Percentiles rank a stretch among this genome's conserved stretches.
Evolutionary conservation across 805 yeast genomes (phyloP).

Genomic region (Candida takata): DNA sequence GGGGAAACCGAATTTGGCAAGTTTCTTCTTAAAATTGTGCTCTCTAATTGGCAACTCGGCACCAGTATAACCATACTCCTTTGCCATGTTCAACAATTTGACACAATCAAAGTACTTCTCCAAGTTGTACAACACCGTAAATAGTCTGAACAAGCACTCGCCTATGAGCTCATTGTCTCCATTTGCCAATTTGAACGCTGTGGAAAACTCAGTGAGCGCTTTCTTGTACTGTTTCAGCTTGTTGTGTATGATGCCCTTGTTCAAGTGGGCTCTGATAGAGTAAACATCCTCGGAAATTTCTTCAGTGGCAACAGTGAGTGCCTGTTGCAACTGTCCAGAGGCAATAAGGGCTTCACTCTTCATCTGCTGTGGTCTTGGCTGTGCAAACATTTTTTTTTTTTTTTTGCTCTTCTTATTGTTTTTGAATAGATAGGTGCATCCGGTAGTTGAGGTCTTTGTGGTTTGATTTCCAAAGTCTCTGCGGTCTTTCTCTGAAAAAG

Average conservation of each 20-base stretch:
- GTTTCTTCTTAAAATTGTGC: conserved; percentile 16
- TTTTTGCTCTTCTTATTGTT: too few relatives aligned
- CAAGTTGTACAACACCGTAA: conserved; percentile 32
- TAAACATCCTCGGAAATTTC: conserved; percentile 36
- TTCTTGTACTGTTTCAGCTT: conserved; percentile 34
- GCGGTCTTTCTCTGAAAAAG: too few relatives aligned
- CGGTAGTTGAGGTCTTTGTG: too few relatives aligned
- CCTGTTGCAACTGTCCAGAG: conserved; percentile 34
- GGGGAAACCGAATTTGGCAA: conserved; percentile 7
- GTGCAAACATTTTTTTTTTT: too few relatives aligned
- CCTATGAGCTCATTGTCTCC: conserved; percentile 32
- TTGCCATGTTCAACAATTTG: conserved; percentile 34
- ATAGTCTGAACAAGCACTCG: conserved; percentile 38
- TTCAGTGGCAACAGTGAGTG: conserved; percentile 29
- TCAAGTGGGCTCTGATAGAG: conserved; percentile 38
- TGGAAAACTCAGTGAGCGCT: conserved; percentile 36
- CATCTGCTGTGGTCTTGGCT: not conserved
- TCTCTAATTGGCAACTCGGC: conserved; percentile 16
- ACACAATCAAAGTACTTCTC: conserved; percentile 34
- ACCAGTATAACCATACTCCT: conserved; percentile 29
- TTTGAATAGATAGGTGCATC: too few relatives aligned
- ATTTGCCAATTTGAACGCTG: conserved; percentile 38
- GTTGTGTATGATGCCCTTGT: conserved; percentile 39
- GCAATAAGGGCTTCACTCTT: conserved; percentile 28
- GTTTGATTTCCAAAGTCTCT: too few relatives aligned